Evolutionary conservation across 345 rosid genomes (phyloP), one percentile per base, ranked within the genome.

Genomic region (Mallotus nudiflorus): DNA sequence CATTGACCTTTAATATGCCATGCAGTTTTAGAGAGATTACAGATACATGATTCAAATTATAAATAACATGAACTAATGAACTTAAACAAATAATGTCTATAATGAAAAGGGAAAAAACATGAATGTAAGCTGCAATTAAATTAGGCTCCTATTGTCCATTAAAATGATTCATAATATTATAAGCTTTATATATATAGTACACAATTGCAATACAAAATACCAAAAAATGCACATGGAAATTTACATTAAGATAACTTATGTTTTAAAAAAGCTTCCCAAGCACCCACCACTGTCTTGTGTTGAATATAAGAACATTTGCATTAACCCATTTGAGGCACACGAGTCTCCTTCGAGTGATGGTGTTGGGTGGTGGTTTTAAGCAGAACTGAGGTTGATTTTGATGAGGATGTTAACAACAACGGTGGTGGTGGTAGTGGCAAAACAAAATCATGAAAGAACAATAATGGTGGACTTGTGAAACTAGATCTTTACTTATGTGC

Each of bases 281-380:
- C 67, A 86, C 94, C 98, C 98, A 92, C 98, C 98, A 92, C 44
- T 92, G 98, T 58, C 97, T 97, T 0, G 95, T 83, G 74, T 92
- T 92, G 85, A 92, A 92, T 65, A 92, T 76, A 48, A 92, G 93
- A 76, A 82, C 79, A 82, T 92, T 97, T 2, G 97, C 88, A 31
- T 85, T 75, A 62, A 81, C 70, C 98, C 98, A 92, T 66, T 81
- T 81, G n/a, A n/a, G n/a, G n/a, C n/a, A n/a, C n/a, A n/a, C n/a
- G n/a, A n/a, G n/a, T n/a, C n/a, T n/a, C n/a, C n/a, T n/a, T n/a
- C n/a, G n/a, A n/a, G n/a, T n/a, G n/a, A n/a, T n/a, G n/a, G n/a
- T n/a, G n/a, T n/a, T n/a, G n/a, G n/a, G n/a, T n/a, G n/a, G n/a
- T n/a, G n/a, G n/a, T n/a, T n/a, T n/a, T n/a, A n/a, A n/a, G n/a